phyloP scores from a whole-genome alignment of 2,329 filamentous ascomycete species.

The Karstenula rhodostoma region DNA sequence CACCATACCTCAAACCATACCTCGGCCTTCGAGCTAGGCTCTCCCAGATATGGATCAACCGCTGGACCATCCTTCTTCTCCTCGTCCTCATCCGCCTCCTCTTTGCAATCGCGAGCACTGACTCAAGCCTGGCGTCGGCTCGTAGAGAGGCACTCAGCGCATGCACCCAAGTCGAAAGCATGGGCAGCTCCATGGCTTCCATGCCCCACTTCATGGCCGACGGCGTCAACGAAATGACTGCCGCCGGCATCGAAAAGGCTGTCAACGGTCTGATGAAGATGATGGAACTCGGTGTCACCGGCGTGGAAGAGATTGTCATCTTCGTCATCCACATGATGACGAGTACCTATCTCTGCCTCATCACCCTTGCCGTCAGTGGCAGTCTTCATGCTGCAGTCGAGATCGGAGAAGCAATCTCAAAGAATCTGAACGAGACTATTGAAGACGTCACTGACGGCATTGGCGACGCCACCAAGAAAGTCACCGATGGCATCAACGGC shows the following conservation, averaged over 20 bases:
- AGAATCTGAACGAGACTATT: conserved; percentile 69
- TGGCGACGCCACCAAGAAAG: conserved; percentile 46
- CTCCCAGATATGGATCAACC: conserved; percentile 97
- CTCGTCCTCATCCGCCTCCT: conserved; percentile 85
- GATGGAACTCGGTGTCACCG: conserved; percentile 80
- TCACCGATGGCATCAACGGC: conserved; percentile 48
- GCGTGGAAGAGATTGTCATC: conserved; percentile 84
- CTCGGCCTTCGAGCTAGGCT: conserved; percentile 87
- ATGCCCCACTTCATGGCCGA: conserved; percentile 95
- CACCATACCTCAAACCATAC: conserved; percentile 83
- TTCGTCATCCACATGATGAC: conserved; percentile 94
- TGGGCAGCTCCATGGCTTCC: conserved; percentile 94
- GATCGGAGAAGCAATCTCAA: conserved; percentile 67
- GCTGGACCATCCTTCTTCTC: conserved; percentile 90
- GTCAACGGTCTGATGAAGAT: conserved; percentile 82
- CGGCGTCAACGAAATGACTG: conserved; percentile 87
- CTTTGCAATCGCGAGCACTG: conserved; percentile 75
- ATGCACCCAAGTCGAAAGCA: conserved; percentile 89
- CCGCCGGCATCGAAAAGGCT: conserved; percentile 79
- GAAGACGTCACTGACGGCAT: conserved; percentile 64
- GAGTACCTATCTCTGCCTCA: conserved; percentile 87
- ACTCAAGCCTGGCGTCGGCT: conserved; percentile 77
- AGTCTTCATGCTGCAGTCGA: conserved; percentile 75
- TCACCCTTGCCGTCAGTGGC: conserved; percentile 82
- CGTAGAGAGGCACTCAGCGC: conserved; percentile 84